Evolutionary conservation across 345 rosid genomes (phyloP), one percentile per base, ranked within the genome.

Genomic region (Citrus unshiu): DNA sequence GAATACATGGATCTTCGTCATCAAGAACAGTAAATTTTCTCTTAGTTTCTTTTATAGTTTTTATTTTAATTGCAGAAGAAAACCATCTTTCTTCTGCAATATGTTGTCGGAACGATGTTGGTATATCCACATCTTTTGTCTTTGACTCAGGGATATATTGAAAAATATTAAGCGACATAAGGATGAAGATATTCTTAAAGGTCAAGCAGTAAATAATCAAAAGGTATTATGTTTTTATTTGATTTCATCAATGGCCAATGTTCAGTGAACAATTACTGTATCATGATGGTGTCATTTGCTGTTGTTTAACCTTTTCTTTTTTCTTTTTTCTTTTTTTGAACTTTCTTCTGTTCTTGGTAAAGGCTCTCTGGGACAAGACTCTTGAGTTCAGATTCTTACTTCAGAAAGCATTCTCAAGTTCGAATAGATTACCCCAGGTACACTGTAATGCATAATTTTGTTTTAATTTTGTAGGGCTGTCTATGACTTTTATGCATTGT

Each of bases 181-280:
- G 88, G 92, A 87, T 81, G 99, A 94, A 77, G 99, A 93, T 88
- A 76, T 88, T 86, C 89, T 84, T 56, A 96, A 96, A 85, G 94
- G 98, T 82, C 90, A 89, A 85, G 97, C 98, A 39, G 97, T 94
- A 57, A 94, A 91, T 92, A 94, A 90, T 76, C 99, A 93, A 81
- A 90, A 86, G 95, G 99, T 95, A 58, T 27, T 70, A 57, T 40
- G 14, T 34, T 39, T 67, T 77, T 30, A 56, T 37, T 18, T 62
- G 67, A 16, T 24, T 73, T 59, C 34, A 14, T 59, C 34, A n/a
- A 73, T 67, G 14, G 13, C 29, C 70, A 35, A 66, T 66, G 19
- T 35, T 66, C n/a, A 66, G 70, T 21, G 46, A 35, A 2, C n/a
- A 3, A 19, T 35, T 2, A n/a, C 25, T 49, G 73, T 70, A n/a